Evolutionary conservation across 352 stramenopile species (phyloP), one percentile per base, ranked within the genome.

Genomic region (Phytophthora pisi): DNA sequence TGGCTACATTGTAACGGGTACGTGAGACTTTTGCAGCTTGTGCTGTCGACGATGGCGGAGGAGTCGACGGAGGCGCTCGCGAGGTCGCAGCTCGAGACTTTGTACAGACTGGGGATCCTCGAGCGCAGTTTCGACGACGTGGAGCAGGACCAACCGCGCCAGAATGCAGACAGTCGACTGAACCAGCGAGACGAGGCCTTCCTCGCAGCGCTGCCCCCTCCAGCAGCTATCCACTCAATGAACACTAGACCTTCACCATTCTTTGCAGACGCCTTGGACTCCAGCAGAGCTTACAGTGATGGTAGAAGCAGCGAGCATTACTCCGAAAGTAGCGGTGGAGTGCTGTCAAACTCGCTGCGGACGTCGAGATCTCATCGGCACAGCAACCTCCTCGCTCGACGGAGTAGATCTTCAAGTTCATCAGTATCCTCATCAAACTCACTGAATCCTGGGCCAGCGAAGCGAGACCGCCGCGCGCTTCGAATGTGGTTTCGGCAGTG

Each of bases 71-170:
- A 84, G 47, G 65, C 59, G 23, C 55, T 87, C 34, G 82, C 74
- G 57, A 61, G 36, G 18, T 76, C 78, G 45, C 82, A 91, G 59
- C 68, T 91, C 0, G 75, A 84, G 68, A 72, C 70, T 40, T 69
- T 91, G 31, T 81, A 83, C 31, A 62, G 56, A 51, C 52, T 91
- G 43, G 82, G 82, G 7, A 67, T 91, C 34, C 47, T 91, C 5
- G 51, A 74, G n/a, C 72, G 80, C 4, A 62, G 68, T 24, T 54
- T 57, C 0, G 57, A 67, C 4, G 71, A 74, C 20, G 68, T 65
- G 13, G 53, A 78, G n/a, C 58, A 67, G 20, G 16, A 16, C 9
- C 65, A 70, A 34, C 58, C 75, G 13, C 51, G 38, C 45, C 57
- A 9, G 45, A 75, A n/a, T 47, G 62, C 40, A 26, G 78, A n/a